A percentile compares a stretch with the other conserved stretches of the same genome.
These are phyloP conservation scores for Aureobasidium sp. DNA, from an alignment of 2,329 filamentous ascomycete species.

Conservation along the genomic window DNA sequence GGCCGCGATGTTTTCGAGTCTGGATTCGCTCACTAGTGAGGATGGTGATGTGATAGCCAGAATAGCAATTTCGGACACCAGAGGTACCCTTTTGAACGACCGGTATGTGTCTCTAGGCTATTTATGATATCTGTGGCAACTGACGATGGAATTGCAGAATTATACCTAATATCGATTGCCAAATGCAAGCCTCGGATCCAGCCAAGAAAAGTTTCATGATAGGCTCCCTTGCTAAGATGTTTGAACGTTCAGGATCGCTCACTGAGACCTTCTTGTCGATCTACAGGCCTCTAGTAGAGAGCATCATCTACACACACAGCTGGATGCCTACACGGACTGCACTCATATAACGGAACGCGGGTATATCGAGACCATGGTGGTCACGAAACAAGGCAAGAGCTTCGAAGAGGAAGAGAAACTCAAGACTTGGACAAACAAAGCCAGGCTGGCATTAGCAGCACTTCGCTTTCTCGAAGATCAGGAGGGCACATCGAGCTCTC, in stretches of 20 bases:
- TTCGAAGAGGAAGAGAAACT: not conserved
- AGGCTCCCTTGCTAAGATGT: not conserved
- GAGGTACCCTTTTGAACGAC: not conserved
- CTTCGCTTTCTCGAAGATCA: not conserved
- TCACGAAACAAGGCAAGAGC: not conserved
- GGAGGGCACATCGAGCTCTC: not conserved
- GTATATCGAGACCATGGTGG: not conserved
- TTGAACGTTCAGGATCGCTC: not conserved
- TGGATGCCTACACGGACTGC: conserved; percentile 4
- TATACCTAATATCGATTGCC: not conserved
- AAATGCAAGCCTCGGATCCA: not conserved
- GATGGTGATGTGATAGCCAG: not conserved
- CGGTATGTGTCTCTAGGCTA: not conserved
- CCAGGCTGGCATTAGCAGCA: not conserved
- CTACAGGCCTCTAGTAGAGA: not conserved
- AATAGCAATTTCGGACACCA: not conserved
- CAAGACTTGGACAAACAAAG: not conserved
- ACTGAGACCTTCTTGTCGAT: not conserved
- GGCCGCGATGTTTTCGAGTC: not conserved
- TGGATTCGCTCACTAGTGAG: not conserved
- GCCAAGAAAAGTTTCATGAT: not conserved
- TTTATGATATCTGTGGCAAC: not conserved
- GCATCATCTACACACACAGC: not conserved
- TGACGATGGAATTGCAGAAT: not conserved
- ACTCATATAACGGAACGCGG: not conserved